Evolutionary conservation across 225 moss, liverwort and hornwort genomes (phyloP).

Genomic region (Pseudoscleropodium purum): DNA sequence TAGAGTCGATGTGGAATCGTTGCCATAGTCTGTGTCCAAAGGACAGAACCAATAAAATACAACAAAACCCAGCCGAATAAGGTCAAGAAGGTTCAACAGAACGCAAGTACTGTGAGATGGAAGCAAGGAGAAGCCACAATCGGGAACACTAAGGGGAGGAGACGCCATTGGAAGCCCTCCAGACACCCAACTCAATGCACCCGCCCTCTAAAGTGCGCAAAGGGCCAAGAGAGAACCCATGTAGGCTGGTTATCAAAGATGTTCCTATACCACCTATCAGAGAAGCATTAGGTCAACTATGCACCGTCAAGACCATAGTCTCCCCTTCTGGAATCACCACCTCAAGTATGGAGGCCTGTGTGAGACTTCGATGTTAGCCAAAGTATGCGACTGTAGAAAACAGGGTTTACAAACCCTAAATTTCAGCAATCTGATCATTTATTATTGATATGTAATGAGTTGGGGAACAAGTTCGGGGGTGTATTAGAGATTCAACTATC

Average conservation of each 20-base stretch:
- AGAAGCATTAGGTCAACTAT: conserved; percentile 3
- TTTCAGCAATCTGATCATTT: background rate
- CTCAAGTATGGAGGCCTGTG: conserved; percentile 36
- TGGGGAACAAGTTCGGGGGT: background rate
- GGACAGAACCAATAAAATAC: no score
- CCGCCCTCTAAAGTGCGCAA: background rate
- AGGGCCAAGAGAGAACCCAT: background rate
- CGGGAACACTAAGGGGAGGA: no score
- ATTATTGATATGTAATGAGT: background rate
- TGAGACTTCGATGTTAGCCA: background rate
- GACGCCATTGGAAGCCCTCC: background rate
- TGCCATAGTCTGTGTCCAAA: no score
- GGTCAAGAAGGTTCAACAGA: no score
- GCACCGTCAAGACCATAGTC: conserved; percentile 79
- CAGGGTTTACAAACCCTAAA: background rate
- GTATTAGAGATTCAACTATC: background rate
- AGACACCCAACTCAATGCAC: background rate
- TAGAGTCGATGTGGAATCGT: no score
- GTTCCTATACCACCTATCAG: background rate
- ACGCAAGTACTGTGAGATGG: background rate
- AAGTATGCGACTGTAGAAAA: background rate
- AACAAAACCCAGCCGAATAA: background rate
- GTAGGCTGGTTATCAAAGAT: background rate
- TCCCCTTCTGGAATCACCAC: conserved; percentile 73
- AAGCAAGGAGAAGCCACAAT: background rate